A percentile compares a stretch with the other conserved stretches of the same genome.
phyloP scores from a whole-genome alignment of 495 filamentous ascomycete species.

The Gamarada debralockiae region DNA sequence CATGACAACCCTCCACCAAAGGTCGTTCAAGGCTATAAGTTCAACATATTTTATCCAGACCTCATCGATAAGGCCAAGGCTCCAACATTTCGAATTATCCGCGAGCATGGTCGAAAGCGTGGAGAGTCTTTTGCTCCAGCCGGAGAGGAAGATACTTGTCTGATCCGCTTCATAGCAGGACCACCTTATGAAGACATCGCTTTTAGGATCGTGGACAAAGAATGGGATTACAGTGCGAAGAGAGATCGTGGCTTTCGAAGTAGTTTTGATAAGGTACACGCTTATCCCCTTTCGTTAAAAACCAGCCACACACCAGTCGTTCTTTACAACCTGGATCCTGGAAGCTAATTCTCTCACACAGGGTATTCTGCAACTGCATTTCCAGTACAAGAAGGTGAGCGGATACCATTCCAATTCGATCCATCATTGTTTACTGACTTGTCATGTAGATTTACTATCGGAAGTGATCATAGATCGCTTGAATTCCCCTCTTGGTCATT shows the following conservation, averaged over 20 bases:
- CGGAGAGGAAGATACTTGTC: slow-evolving; percentile 96
- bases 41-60: slow-evolving; percentile 99
- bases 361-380: slow-evolving; percentile 96
- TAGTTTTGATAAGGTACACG: slow-evolving; percentile 90
- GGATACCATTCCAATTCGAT: not conserved
- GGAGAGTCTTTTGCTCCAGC: slow-evolving; percentile 92
- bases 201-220: slow-evolving; percentile 96
- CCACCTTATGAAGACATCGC: slow-evolving; percentile 97
- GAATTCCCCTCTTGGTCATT: not conserved
- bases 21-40: slow-evolving; percentile 98
- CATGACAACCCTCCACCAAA: slow-evolving; percentile 98
- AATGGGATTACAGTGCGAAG: slow-evolving; percentile 99
- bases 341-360: slow-evolving; percentile 27
- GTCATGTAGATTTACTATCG: slow-evolving; percentile 59
- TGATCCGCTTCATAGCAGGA: slow-evolving; percentile 94
- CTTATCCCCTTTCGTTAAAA: slow-evolving; percentile 8
- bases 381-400: slow-evolving; percentile 79
- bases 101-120: slow-evolving; percentile 81
- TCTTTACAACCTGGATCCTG: not conserved
- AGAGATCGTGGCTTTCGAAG: slow-evolving; percentile 92
- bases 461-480: slow-evolving; percentile 40
- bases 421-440: slow-evolving; percentile 32
- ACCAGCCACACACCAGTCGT: not conserved
- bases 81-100: slow-evolving; percentile 91
- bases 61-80: slow-evolving; percentile 95